Evolutionary conservation across 139 green algal genomes (phyloP), one percentile per base, ranked within the genome.

Genomic region (Diplosphaera chodatii): DNA sequence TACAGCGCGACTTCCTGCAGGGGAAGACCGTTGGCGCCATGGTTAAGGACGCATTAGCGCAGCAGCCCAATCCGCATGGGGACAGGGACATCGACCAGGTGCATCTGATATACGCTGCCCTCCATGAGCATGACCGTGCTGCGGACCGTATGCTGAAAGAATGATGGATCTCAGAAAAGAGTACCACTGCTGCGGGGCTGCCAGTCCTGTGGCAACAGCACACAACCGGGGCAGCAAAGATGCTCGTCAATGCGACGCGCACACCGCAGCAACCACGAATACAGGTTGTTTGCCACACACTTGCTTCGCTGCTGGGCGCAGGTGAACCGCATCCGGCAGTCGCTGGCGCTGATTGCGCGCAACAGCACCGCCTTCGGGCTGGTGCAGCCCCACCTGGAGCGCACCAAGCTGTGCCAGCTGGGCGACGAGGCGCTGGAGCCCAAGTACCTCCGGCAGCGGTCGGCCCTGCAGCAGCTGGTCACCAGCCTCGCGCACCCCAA

Each of bases 1-100:
- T 97, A 28, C 92, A 97, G 83, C 74, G 92, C 0, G 92, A 97
- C 79, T 97, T 97, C 70, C 77, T 97, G 73, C 80, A 89, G 68
- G 91, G 92, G 30, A 87, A 87, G 65, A 84, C 80, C 0, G 85
- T 92, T 40, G 67, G 87, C 68, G 65, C 88, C 64, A 84, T 91
- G 75, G 80, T 97, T 30, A 40, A 63, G 0, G 72, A 86, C 2
- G 88, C 91, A 21, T 83, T 97, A 25, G 55, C 69, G 23, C 76
- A 73, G 3, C 90, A 97, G 68, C 77, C 80, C 65, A 98, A 98
- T 81, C 87, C 90, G 23, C 30, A 81, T 6, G 21, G 55, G 20
- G 80, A 90, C 72, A 41, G 56, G 4, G 83, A 76, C 77, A 87
- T 88, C 34, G 68, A 69, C 0, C 79, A 88, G 74, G 76, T 89